A percentile compares a stretch with the other conserved stretches of the same genome.
These are phyloP conservation scores for Salix dunnii DNA, from an alignment of 345 rosid species.

Conservation along the genomic window DNA sequence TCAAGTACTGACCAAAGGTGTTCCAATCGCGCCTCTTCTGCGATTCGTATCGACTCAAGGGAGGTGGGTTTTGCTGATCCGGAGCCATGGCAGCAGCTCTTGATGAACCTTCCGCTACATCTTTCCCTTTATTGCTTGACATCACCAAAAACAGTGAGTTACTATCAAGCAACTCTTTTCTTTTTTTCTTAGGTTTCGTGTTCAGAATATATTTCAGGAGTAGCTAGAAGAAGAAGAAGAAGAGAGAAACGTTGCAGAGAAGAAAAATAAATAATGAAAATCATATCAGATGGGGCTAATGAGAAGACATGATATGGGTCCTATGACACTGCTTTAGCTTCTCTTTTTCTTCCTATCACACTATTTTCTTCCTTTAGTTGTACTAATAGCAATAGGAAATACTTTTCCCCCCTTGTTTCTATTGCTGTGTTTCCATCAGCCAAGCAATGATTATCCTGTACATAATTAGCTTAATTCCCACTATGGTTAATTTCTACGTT, in stretches of 20 bases:
- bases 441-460: conserved; percentile 47
- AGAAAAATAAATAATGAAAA: conserved; percentile 21
- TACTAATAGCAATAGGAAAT: conserved; percentile 52
- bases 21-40: conserved; percentile 91
- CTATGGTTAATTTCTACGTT: conserved; percentile 6
- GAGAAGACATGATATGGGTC: conserved; percentile 63
- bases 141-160: background rate
- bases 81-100: background rate
- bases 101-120: conserved; percentile 55
- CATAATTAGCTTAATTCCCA: conserved; percentile 25
- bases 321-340: conserved; percentile 62
- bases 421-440: conserved; percentile 57
- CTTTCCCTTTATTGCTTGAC: conserved; percentile 57
- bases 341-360: conserved; percentile 47
- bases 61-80: conserved; percentile 31
- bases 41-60: conserved; percentile 73
- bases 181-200: background rate
- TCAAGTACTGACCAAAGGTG: conserved; percentile 79
- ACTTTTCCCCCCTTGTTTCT: conserved; percentile 26
- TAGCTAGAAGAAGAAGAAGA: background rate
- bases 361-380: conserved; percentile 55
- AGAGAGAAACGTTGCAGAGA: conserved; percentile 2
- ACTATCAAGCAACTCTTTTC: background rate
- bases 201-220: background rate
- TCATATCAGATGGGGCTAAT: conserved; percentile 34